A percentile compares a stretch with the other conserved stretches of the same genome.
Evolutionary conservation across 2,329 filamentous ascomycete genomes (phyloP).

Genomic region (Diaporthe eres): DNA sequence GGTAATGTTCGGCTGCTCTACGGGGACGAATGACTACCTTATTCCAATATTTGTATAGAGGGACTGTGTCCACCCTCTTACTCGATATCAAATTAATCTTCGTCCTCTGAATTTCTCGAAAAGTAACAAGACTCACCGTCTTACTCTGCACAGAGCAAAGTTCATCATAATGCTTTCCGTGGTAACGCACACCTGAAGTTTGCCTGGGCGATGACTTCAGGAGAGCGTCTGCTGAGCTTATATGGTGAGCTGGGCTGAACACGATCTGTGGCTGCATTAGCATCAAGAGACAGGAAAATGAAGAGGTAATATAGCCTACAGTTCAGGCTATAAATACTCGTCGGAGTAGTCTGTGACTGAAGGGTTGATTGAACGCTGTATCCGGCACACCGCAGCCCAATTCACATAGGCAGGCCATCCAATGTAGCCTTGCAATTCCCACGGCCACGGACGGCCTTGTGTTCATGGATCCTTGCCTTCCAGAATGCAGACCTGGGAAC

Average conservation of each 20-base stretch:
- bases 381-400: background rate
- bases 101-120: background rate
- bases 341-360: too few relatives aligned
- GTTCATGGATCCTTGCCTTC: too few relatives aligned
- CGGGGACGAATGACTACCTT: background rate
- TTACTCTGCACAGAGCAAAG: background rate
- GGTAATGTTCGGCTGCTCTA: background rate
- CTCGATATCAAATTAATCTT: too few relatives aligned
- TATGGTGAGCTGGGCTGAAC: background rate
- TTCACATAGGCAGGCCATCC: too few relatives aligned
- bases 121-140: too few relatives aligned
- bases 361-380: background rate
- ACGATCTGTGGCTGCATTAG: too few relatives aligned
- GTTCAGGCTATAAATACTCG: too few relatives aligned
- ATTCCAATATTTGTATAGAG: background rate
- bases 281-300: too few relatives aligned
- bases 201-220: background rate
- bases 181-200: background rate
- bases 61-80: too few relatives aligned
- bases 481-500: background rate
- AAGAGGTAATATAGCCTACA: too few relatives aligned
- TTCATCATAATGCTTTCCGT: too few relatives aligned
- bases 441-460: background rate
- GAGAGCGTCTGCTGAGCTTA: background rate
- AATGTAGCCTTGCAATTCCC: background rate